Conservation (phyloP, 305 asterid genomes). For the Fraxinus ornus region DNA sequence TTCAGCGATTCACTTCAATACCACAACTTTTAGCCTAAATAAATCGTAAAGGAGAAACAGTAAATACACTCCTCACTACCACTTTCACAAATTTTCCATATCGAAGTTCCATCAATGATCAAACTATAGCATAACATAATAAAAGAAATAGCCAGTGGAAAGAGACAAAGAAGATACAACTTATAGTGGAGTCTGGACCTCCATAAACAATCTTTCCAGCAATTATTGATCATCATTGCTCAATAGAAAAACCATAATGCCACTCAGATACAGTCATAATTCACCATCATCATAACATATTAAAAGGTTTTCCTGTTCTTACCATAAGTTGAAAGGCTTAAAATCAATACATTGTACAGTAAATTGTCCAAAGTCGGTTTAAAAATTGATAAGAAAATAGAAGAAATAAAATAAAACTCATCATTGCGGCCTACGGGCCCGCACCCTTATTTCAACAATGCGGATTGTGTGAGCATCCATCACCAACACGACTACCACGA, state of each 20-base stretch:
- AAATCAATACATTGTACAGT: conserved; percentile 29
- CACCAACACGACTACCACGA: conserved; percentile 42
- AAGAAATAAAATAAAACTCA: conserved; percentile 14
- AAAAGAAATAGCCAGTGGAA: conserved; percentile 36
- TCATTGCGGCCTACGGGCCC: conserved; percentile 41
- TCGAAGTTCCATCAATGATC: conserved; percentile 22
- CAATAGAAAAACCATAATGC: conserved; percentile 36
- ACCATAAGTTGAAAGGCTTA: conserved; percentile 31
- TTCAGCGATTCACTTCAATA: not conserved
- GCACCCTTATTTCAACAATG: conserved; percentile 37
- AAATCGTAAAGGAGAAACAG: conserved; percentile 25
- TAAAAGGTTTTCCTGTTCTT: conserved; percentile 4
- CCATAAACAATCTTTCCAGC: conserved; percentile 42
- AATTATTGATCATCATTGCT: conserved; percentile 44
- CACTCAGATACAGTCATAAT: conserved; percentile 38
- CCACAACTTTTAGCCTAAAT: conserved; percentile 23
- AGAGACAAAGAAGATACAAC: conserved; percentile 45
- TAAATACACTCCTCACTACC: conserved; percentile 31
- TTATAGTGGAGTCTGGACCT: conserved; percentile 50
- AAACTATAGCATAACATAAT: conserved; percentile 27
- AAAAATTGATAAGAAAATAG: conserved; percentile 3
- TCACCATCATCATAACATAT: conserved; percentile 28
- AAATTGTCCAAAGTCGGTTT: conserved; percentile 21
- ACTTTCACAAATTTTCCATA: conserved; percentile 29
- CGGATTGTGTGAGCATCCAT: conserved; percentile 43